Conservation (phyloP, 192 early-diverging fungal genomes). For the Umbelopsis ramanniana region DNA sequence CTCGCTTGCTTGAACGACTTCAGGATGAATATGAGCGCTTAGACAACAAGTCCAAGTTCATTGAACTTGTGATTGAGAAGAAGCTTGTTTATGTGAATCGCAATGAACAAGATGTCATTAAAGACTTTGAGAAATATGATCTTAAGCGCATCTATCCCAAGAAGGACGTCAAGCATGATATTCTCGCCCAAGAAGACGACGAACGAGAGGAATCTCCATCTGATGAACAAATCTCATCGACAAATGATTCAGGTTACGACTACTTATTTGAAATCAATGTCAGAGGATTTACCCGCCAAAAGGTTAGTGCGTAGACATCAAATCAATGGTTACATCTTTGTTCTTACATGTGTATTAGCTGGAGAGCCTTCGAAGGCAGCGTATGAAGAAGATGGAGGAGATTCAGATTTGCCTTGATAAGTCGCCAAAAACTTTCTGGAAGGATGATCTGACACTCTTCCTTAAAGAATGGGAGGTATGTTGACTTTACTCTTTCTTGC, state of each 20-base stretch:
- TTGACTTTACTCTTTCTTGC: slow-evolving; percentile 23
- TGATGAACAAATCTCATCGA: slow-evolving; percentile 7
- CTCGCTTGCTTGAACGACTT: slow-evolving; percentile 62
- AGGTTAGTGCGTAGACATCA: slow-evolving; percentile 44
- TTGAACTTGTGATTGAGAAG: slow-evolving; percentile 86
- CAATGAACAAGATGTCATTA: slow-evolving; percentile 77
- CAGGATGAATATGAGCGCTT: slow-evolving; percentile 68
- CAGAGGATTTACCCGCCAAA: slow-evolving; percentile 89
- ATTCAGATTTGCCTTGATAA: slow-evolving; percentile 66
- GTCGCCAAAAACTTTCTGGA: slow-evolving; percentile 82
- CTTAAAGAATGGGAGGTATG: slow-evolving; percentile 79
- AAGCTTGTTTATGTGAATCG: slow-evolving; percentile 84
- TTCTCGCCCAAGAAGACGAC: slow-evolving; percentile 43
- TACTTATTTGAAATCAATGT: slow-evolving; percentile 92
- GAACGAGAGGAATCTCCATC: slow-evolving; percentile 41
- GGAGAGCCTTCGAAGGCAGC: slow-evolving; percentile 74
- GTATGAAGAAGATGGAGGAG: slow-evolving; percentile 66
- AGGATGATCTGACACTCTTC: slow-evolving; percentile 83
- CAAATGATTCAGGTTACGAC: slow-evolving; percentile 65
- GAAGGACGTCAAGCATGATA: slow-evolving; percentile 34
- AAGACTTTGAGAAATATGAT: slow-evolving; percentile 69
- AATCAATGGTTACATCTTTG: background rate
- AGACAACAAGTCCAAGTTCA: slow-evolving; percentile 89
- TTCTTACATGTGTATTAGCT: slow-evolving; percentile 44
- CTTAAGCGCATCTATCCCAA: slow-evolving; percentile 67